phyloP scores from a whole-genome alignment of 129 eudicot species.

The Tagetes patula region DNA sequence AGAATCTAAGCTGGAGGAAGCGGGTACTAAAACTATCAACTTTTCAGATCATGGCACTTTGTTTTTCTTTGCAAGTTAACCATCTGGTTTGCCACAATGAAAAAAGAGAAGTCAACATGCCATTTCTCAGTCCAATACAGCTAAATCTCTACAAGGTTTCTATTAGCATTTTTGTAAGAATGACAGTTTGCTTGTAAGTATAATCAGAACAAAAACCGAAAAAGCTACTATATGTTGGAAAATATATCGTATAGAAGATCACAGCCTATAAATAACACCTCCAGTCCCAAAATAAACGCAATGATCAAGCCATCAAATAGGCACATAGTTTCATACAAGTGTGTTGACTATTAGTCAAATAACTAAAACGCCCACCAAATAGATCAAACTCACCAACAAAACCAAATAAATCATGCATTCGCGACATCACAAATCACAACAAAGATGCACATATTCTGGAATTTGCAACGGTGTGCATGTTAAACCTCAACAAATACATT shows the following conservation, averaged over 20 bases:
- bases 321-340: background rate
- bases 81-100: too few relatives aligned
- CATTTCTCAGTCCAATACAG: background rate
- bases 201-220: background rate
- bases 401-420: background rate
- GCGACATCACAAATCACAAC: background rate
- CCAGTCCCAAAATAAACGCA: background rate
- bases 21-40: background rate
- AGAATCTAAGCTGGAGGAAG: background rate
- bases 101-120: background rate
- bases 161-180: background rate
- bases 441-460: background rate
- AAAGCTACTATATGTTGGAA: background rate
- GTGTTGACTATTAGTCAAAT: background rate
- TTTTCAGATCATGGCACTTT: background rate
- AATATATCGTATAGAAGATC: background rate
- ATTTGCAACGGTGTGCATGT: too few relatives aligned
- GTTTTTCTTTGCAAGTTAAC: background rate
- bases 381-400: background rate
- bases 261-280: background rate
- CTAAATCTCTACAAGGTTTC: constrained; percentile 8
- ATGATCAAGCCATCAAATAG: background rate
- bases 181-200: background rate
- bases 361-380: background rate
- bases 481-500: background rate